Evolutionary conservation across 768 basidiomycete genomes (phyloP), one percentile per base, ranked within the genome.

Genomic region (Chalciporus chontae): DNA sequence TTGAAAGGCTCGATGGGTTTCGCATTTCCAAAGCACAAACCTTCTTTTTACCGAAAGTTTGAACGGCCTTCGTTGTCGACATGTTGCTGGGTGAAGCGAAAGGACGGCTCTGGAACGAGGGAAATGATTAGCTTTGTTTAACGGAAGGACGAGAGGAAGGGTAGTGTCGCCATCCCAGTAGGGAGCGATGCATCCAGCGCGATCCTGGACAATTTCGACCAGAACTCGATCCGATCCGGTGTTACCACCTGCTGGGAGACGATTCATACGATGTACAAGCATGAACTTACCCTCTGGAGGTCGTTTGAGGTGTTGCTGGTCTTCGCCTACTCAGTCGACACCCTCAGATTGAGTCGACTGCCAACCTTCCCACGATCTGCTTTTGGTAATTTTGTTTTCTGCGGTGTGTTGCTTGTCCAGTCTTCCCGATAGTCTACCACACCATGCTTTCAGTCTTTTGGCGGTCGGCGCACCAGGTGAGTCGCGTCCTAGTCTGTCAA

Each of bases 21-120:
- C 27, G 13, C 18, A 15, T 39, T 21, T 19, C 37, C 45, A 15
- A 2, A 18, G 10, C 26, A 58, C 82, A 56, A 69, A 81, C 92
- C 89, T 97, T 97, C 87, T 98, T 98, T 91, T 98, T 98, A 74
- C 95, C 95, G 76, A 98, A 98, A 56, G 92, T 95, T 71, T 97
- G 95, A 61, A 98, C 95, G 77, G 94, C 92, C 77, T 91, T 90
- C 58, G 73, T 71, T 62, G 77, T 66, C 67, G 86, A 79, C 87
- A 90, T 90, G 73, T 75, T 81, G 65, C 59, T 51, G 53, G 45
- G 53, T 40, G 55, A 41, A 49, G 55, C 48, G 47, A 50, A 34
- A 47, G 27, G 41, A 45, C 40, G 39, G 13, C 42, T 61, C 66
- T 69, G 52, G 11, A 40, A 39, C n/a, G 42, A 45, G 46, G n/a